phyloP scores from a whole-genome alignment of 2,329 filamentous ascomycete genomes.

The Aspergillus candidus region DNA sequence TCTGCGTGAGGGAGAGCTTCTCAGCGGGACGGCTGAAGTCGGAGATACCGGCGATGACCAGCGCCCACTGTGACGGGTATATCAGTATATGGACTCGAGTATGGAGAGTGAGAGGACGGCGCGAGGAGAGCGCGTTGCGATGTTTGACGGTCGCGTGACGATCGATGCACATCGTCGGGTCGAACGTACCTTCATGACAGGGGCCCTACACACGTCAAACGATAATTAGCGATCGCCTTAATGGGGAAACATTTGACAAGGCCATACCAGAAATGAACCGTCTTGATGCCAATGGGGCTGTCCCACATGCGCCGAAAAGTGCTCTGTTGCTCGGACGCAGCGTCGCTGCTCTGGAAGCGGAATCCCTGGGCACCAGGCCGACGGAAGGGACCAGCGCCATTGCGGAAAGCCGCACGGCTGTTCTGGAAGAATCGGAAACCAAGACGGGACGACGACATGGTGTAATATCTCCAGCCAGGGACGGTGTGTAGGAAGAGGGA shows the following conservation, averaged over 20 bases:
- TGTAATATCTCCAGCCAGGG: too few species aligned
- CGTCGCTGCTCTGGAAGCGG: conserved; percentile 66
- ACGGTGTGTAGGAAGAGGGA: conserved; percentile 8
- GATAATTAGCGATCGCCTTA: conserved; percentile 9
- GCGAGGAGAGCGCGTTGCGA: not conserved
- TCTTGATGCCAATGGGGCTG: conserved; percentile 77
- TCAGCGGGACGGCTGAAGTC: conserved; percentile 89
- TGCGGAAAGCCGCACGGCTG: conserved; percentile 46
- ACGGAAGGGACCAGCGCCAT: conserved; percentile 51
- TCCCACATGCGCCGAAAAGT: conserved; percentile 74
- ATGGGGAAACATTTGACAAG: not conserved
- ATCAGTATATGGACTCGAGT: conserved; percentile 1
- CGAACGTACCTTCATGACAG: conserved; percentile 71
- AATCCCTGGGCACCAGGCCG: conserved; percentile 46
- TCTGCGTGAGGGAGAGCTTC: conserved; percentile 89
- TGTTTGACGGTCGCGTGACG: not conserved
- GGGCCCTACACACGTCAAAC: conserved; percentile 57
- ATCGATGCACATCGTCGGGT: not conserved
- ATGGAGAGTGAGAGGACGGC: conserved; percentile 2
- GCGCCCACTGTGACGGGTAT: conserved; percentile 60
- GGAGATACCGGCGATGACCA: conserved; percentile 86
- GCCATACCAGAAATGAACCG: conserved; percentile 91
- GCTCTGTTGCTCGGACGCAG: conserved; percentile 40
- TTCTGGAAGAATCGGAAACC: conserved; percentile 54
- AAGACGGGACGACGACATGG: conserved; percentile 51